These are phyloP conservation scores for Haplosporangium sp. DNA, from an alignment of 371 early-diverging fungal species.

Conservation along the genomic window DNA sequence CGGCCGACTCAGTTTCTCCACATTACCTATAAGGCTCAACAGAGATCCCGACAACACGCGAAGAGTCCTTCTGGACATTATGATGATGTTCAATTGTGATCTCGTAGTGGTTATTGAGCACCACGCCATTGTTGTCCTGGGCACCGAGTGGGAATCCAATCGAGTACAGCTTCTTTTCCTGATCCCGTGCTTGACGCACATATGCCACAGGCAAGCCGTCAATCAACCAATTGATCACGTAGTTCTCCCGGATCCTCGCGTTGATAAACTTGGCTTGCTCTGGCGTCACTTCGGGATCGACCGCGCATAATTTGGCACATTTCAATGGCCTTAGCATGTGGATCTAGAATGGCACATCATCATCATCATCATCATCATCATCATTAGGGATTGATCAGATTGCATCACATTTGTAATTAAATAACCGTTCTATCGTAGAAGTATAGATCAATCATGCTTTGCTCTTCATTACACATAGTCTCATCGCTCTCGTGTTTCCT, in stretches of 20 bases:
- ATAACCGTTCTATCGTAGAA: too few species aligned
- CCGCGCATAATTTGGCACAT: constrained; percentile 75
- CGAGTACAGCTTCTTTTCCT: constrained; percentile 67
- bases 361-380: too few species aligned
- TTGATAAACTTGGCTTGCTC: constrained; percentile 88
- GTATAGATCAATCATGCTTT: too few species aligned
- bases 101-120: constrained; percentile 85
- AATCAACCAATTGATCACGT: constrained; percentile 86
- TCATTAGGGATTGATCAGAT: not conserved
- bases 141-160: constrained; percentile 85
- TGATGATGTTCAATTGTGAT: constrained; percentile 86
- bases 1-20: too few species aligned
- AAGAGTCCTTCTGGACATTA: constrained; percentile 62
- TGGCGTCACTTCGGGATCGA: constrained; percentile 61
- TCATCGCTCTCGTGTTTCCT: not conserved
- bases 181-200: constrained; percentile 66
- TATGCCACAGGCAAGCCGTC: constrained; percentile 94
- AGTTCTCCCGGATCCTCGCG: constrained; percentile 83
- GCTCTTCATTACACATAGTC: too few species aligned
- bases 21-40: constrained; percentile 74
- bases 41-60: constrained; percentile 91
- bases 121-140: constrained; percentile 9
- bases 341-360: constrained; percentile 58
- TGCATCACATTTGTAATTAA: too few species aligned
- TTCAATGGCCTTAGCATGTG: constrained; percentile 66